These are phyloP conservation scores for Phytophthora ramorum DNA, from an alignment of 352 stramenopile species.

Conservation along the genomic window DNA sequence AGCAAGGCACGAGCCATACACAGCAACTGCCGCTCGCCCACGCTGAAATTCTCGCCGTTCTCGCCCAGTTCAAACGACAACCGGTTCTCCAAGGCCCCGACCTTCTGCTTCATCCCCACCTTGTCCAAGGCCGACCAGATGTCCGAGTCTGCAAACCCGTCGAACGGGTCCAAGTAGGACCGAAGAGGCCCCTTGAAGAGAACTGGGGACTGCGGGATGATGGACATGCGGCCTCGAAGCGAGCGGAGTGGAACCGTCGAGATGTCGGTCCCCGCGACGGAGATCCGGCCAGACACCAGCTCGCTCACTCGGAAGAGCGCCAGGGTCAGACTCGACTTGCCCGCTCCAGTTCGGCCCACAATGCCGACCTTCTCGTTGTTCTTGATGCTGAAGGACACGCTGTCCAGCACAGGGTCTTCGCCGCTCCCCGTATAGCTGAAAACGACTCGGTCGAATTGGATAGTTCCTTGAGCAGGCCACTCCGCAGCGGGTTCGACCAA, in stretches of 20 bases:
- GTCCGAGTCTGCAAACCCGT: constrained; percentile 68
- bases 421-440: constrained; percentile 25
- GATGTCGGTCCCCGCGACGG: constrained; percentile 54
- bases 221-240: constrained; percentile 44
- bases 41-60: constrained; percentile 49
- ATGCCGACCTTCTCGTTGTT: constrained; percentile 80
- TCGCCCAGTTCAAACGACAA: constrained; percentile 43
- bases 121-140: constrained; percentile 71
- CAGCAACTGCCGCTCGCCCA: constrained; percentile 93
- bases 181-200: constrained; percentile 90
- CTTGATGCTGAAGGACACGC: constrained; percentile 22
- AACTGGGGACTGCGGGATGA: constrained; percentile 85
- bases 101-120: constrained; percentile 59
- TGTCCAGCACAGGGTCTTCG: constrained; percentile 16
- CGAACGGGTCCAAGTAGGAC: constrained; percentile 91
- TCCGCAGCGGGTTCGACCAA: constrained; percentile 14
- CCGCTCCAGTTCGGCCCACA: constrained; percentile 83
- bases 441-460: constrained; percentile 22
- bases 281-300: constrained; percentile 53
- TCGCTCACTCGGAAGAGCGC: constrained; percentile 90
- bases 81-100: constrained; percentile 27
- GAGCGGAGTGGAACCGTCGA: constrained; percentile 32
- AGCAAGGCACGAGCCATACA: constrained; percentile 93
- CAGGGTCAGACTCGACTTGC: constrained; percentile 84
- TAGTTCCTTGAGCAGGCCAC: constrained; percentile 8